Evolutionary conservation across 1,284 basidiomycete species (phyloP), one percentile per base, ranked within the genome.

Genomic region (Apiotrichum mycotoxinovorans): DNA sequence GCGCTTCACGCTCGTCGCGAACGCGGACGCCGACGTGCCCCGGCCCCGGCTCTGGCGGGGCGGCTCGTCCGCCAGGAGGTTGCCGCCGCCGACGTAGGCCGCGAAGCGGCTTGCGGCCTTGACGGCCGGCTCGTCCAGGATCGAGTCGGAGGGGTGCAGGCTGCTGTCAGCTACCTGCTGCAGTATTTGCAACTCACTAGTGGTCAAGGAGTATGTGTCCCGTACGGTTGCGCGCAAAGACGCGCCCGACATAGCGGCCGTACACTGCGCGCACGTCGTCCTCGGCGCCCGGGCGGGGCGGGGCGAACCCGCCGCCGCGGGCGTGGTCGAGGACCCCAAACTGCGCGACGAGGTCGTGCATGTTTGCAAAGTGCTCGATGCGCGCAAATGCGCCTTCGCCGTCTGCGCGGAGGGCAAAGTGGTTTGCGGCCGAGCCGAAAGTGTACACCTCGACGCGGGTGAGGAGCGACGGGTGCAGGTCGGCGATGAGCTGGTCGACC

Each of bases 381-480:
- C 48, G 27, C 1, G 46, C 53, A 54, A 70, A 65, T 2, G 60
- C 53, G 4, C 57, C 52, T 17, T 42, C 33, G 27, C 50, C 30
- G 37, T 53, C 44, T 34, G 23, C 38, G 11, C 12, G 26, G 23
- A 57, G 57, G 30, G 41, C 30, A 20, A 68, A 70, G 56, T 70
- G 67, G 40, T 61, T 66, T 20, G 67, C 67, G 18, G 69, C 69
- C 4, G 60, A 63, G n/a, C 67, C 69, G 46, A 71, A 71, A 1
- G 69, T 69, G 61, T 71, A 71, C 43, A 71, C 62, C 54, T 71
- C 67, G 48, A 71, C 48, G 40, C 66, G 67, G 37, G 44, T 37
- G 26, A 68, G 64, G 11, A 56, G 42, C 14, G 53, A 53, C 18
- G 54, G 23, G 22, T 64, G 54, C 43, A 67, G 64, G 45, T 70